Evolutionary conservation across 306 rosid genomes (phyloP).

Genomic region (Vigna angularis): DNA sequence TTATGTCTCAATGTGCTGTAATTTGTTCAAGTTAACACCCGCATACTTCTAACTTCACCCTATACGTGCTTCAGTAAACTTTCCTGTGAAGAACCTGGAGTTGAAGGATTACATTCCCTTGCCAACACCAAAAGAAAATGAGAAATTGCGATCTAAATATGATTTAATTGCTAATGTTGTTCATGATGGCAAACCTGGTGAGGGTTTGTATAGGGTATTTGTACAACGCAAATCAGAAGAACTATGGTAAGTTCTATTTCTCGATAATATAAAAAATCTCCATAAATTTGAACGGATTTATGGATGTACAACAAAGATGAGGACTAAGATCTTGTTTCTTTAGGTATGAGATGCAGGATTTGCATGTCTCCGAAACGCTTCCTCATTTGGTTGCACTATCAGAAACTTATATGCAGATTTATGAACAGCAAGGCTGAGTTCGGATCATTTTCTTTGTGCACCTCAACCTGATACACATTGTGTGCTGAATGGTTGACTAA

Average conservation of each 20-base stretch:
- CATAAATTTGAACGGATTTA: neutral
- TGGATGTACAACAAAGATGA: slow-evolving; percentile 18
- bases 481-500: too few species aligned
- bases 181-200: slow-evolving; percentile 94
- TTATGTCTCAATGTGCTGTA: slow-evolving; percentile 12
- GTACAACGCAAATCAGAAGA: slow-evolving; percentile 94
- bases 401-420: slow-evolving; percentile 94
- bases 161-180: slow-evolving; percentile 91
- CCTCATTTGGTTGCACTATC: slow-evolving; percentile 98
- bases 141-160: slow-evolving; percentile 77
- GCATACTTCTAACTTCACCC: slow-evolving; percentile 31
- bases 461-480: neutral
- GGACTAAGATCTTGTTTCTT: slow-evolving; percentile 34
- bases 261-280: neutral
- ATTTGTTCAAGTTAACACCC: slow-evolving; percentile 25
- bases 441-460: neutral
- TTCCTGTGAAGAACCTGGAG: slow-evolving; percentile 96
- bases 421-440: slow-evolving; percentile 66
- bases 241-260: slow-evolving; percentile 65
- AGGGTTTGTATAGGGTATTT: slow-evolving; percentile 89
- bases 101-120: slow-evolving; percentile 95
- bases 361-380: slow-evolving; percentile 91
- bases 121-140: slow-evolving; percentile 77
- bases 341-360: slow-evolving; percentile 98
- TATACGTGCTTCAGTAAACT: slow-evolving; percentile 69